Base-by-base conservation (phyloP, 257 asterid genomes). In the Osmanthus fragrans region DNA sequence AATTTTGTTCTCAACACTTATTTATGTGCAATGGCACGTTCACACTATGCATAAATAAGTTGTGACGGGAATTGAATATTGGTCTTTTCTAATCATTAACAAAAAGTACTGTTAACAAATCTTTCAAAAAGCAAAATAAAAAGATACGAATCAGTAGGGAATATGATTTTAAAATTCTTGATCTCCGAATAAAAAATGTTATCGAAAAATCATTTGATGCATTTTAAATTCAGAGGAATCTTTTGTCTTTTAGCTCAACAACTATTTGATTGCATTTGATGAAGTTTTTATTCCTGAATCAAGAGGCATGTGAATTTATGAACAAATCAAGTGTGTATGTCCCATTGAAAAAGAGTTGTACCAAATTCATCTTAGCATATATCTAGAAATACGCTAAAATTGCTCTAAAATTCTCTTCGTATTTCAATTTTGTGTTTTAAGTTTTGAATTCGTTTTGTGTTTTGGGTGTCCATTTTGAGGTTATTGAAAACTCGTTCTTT, bases 311-410 rank as follows among this genome's bases (percentile, higher is more conserved):
- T 11, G 0, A 0, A 54, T 32, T n/a, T n/a, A 2, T 32, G 3
- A 63, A 56, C 29, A n/a, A 63, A 63, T 63, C 16, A 63, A 63
- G 27, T n/a, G 29, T 56, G 0, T 51, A 4, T 60, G 33, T 7
- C 68, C 68, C 30, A 58, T 23, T n/a, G 25, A 27, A 65, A 19
- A 75, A 29, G 45, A 29, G 51, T 9, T 23, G 27, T 19, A 34
- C 32, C 32, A 49, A 65, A 25, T 4, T 49, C 47, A 13, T 3
- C 16, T 30, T 21, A 49, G 74, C 80, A 76, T 68, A 47, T 45
- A n/a, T 56, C 80, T 45, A 45, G 51, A 29, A 9, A 45, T 68
- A 76, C 68, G 58, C 80, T 68, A 65, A 68, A 68, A 67, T 67
- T 67, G 34, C 51, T 75, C 66, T 64, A 21, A 8, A 40, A 9